phyloP scores from a whole-genome alignment of 2,329 filamentous ascomycete genomes.

The Grosmannia huntii region DNA sequence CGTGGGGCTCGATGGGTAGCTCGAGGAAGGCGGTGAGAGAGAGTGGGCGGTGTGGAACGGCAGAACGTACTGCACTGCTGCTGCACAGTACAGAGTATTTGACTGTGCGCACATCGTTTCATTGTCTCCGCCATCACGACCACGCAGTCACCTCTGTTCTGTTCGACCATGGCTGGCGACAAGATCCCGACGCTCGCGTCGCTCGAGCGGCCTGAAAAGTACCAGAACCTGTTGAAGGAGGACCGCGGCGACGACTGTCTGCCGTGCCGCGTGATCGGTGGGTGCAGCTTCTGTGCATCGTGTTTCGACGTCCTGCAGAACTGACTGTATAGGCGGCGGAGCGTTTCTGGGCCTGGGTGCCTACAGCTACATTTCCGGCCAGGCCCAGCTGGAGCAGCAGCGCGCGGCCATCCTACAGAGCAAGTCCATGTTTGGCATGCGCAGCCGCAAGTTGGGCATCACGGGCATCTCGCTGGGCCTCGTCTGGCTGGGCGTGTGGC shows the following conservation, averaged over 20 bases:
- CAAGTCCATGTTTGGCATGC: constrained; percentile 59
- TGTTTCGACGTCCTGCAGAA: no score
- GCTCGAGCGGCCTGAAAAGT: constrained; percentile 48
- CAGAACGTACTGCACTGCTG: not conserved
- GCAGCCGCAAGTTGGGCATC: constrained; percentile 55
- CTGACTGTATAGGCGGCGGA: constrained; percentile 43
- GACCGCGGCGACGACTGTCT: constrained; percentile 54
- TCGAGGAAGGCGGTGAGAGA: not conserved
- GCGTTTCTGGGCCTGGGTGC: constrained; percentile 64
- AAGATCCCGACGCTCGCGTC: constrained; percentile 37
- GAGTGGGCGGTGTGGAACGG: not conserved
- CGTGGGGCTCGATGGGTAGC: not conserved
- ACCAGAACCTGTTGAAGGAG: constrained; percentile 42
- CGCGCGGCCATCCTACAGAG: constrained; percentile 53
- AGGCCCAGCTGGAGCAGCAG: constrained; percentile 56
- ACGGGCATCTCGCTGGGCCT: constrained; percentile 53
- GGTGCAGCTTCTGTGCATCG: constrained; percentile 21
- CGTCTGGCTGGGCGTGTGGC: constrained; percentile 58
- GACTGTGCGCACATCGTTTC: not conserved
- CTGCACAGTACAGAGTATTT: not conserved
- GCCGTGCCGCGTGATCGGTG: constrained; percentile 60
- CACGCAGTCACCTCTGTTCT: no score
- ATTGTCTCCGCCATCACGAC: no score
- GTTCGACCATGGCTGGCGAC: constrained; percentile 33
- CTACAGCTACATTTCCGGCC: constrained; percentile 68